These are phyloP conservation scores for Blastocystis sp. DNA, from an alignment of 352 stramenopile genomes.

Conservation along the genomic window DNA sequence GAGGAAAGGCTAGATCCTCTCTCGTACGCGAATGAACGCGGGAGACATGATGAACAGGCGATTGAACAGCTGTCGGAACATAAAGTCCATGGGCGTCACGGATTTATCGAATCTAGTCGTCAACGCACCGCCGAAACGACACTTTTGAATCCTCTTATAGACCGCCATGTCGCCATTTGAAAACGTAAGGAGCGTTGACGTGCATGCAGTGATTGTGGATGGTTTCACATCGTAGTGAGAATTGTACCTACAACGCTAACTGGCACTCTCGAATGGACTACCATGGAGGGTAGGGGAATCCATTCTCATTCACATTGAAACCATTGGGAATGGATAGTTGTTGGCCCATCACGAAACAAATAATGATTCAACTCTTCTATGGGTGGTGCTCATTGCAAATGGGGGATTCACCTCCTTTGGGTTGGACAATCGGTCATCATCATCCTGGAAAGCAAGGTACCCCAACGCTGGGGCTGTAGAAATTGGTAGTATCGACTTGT, in stretches of 20 bases:
- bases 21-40: conserved; percentile 40
- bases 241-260: conserved; percentile 50
- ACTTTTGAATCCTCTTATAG: conserved; percentile 62
- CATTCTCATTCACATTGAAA: conserved; percentile 23
- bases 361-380: background rate
- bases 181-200: conserved; percentile 17
- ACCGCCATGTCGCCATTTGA: conserved; percentile 48
- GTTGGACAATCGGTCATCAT: no score
- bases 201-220: conserved; percentile 20
- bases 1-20: background rate
- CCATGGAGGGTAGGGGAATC: conserved; percentile 46
- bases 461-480: no score
- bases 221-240: conserved; percentile 33
- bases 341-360: conserved; percentile 59
- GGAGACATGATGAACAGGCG: conserved; percentile 58
- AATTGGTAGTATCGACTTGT: no score
- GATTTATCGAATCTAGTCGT: conserved; percentile 52
- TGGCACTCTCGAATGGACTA: background rate
- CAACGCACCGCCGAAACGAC: background rate
- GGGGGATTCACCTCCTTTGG: no score
- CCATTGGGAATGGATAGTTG: conserved; percentile 60
- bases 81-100: conserved; percentile 46
- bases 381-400: no score
- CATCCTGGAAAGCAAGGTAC: no score
- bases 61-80: conserved; percentile 64